phyloP scores from a whole-genome alignment of 2,329 filamentous ascomycete genomes.

The Magnaporthales sp. region DNA sequence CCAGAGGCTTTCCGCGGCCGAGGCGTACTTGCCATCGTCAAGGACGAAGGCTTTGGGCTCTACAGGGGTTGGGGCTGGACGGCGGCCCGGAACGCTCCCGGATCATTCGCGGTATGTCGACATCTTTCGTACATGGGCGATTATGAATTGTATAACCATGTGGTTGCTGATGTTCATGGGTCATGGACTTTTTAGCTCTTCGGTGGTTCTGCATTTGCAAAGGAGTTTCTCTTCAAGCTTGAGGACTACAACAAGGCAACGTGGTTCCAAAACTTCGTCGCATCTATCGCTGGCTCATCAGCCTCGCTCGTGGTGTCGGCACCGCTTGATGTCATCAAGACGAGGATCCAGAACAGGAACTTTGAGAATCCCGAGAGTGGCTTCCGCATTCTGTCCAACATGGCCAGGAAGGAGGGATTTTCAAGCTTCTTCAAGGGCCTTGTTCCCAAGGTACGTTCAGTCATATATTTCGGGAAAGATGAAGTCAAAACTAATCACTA shows the following conservation, averaged over 20 bases:
- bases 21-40: constrained; percentile 80
- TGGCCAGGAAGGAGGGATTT: constrained; percentile 84
- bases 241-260: constrained; percentile 90
- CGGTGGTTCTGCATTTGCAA: constrained; percentile 92
- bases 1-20: constrained; percentile 94
- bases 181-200: constrained; percentile 56
- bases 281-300: constrained; percentile 88
- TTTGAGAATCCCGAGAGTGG: constrained; percentile 96
- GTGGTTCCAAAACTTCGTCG: constrained; percentile 96
- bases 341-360: constrained; percentile 95
- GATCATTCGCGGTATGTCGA: constrained; percentile 77
- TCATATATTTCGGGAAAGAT: background rate
- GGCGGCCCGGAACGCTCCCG: constrained; percentile 90
- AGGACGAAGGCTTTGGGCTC: constrained; percentile 88
- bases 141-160: background rate
- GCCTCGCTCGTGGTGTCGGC: constrained; percentile 95
- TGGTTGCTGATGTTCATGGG: background rate
- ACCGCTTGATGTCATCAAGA: constrained; percentile 96
- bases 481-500: background rate
- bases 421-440: constrained; percentile 95
- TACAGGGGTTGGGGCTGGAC: constrained; percentile 98
- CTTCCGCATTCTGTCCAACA: constrained; percentile 83
- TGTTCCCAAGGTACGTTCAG: constrained; percentile 66
- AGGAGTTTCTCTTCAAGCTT: constrained; percentile 88
- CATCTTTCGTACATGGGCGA: constrained; percentile 12